These are phyloP conservation scores for Phytophthora ohioensis DNA, from an alignment of 352 stramenopile species.

Conservation along the genomic window DNA sequence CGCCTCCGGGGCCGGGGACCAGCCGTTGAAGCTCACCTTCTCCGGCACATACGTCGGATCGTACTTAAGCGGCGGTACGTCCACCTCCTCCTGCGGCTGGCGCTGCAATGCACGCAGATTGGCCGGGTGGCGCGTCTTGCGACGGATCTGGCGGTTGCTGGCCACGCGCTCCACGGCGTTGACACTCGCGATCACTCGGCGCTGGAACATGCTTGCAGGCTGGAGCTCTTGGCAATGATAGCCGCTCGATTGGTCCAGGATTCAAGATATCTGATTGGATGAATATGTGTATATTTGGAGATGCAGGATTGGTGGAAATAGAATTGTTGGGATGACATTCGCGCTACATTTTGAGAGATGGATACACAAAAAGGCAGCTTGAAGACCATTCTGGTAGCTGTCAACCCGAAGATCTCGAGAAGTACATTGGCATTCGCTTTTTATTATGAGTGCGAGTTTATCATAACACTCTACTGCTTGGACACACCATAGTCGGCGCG, in stretches of 20 bases:
- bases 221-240: slow-evolving; percentile 36
- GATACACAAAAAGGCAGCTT: slow-evolving; percentile 10
- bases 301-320: slow-evolving; percentile 17
- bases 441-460: slow-evolving; percentile 19
- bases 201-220: slow-evolving; percentile 62
- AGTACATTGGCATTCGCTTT: neutral
- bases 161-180: slow-evolving; percentile 70
- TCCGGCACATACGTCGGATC: slow-evolving; percentile 81
- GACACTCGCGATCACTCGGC: slow-evolving; percentile 60
- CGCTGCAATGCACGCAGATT: slow-evolving; percentile 74
- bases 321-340: neutral
- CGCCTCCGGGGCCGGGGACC: slow-evolving; percentile 76
- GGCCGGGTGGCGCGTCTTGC: slow-evolving; percentile 81
- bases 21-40: slow-evolving; percentile 91
- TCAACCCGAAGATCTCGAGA: neutral
- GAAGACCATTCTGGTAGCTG: too few relatives aligned
- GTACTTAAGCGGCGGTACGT: slow-evolving; percentile 83
- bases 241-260: slow-evolving; percentile 39
- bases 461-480: slow-evolving; percentile 31
- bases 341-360: slow-evolving; percentile 1
- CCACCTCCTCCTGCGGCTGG: slow-evolving; percentile 57
- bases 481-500: slow-evolving; percentile 80
- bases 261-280: slow-evolving; percentile 7
- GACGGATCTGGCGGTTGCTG: slow-evolving; percentile 88
- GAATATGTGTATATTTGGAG: neutral